Percentiles rank a stretch among this genome's conserved stretches.
phyloP scores from a whole-genome alignment of 2,329 filamentous ascomycete genomes.

The Acephala macrosclerotiorum region DNA sequence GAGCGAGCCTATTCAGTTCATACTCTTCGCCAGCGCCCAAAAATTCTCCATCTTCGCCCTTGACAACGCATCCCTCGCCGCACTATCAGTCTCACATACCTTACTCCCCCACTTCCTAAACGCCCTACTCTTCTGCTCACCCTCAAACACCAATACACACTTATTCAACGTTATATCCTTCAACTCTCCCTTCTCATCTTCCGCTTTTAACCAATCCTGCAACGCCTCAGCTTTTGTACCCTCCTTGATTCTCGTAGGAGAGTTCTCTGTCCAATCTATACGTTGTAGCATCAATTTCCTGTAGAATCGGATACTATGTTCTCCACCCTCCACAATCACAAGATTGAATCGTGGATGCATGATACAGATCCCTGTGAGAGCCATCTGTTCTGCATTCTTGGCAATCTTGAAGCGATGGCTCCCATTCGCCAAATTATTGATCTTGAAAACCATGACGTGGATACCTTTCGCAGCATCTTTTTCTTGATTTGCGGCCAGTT shows the following conservation, averaged over 20 bases:
- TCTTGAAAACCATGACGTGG: slow-evolving; percentile 85
- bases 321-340: slow-evolving; percentile 90
- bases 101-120: slow-evolving; percentile 91
- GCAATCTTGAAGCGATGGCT: slow-evolving; percentile 93
- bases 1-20: slow-evolving; percentile 34
- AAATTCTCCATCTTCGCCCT: slow-evolving; percentile 93
- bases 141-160: slow-evolving; percentile 88
- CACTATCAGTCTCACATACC: slow-evolving; percentile 91
- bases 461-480: slow-evolving; percentile 89
- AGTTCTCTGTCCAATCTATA: slow-evolving; percentile 94
- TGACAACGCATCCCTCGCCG: slow-evolving; percentile 81
- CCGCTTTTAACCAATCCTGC: slow-evolving; percentile 79
- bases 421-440: slow-evolving; percentile 88
- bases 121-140: slow-evolving; percentile 78
- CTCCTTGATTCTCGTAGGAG: slow-evolving; percentile 68
- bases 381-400: slow-evolving; percentile 89
- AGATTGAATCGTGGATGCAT: slow-evolving; percentile 90
- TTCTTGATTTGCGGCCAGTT: slow-evolving; percentile 82
- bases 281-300: slow-evolving; percentile 93
- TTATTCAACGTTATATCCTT: slow-evolving; percentile 85
- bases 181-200: slow-evolving; percentile 78
- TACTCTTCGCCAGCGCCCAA: slow-evolving; percentile 85
- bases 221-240: slow-evolving; percentile 69
- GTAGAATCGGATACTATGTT: slow-evolving; percentile 82
- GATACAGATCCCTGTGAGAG: slow-evolving; percentile 88